These are phyloP conservation scores for Parsonsia alboflavescens DNA, from an alignment of 257 asterid genomes.

Conservation along the genomic window DNA sequence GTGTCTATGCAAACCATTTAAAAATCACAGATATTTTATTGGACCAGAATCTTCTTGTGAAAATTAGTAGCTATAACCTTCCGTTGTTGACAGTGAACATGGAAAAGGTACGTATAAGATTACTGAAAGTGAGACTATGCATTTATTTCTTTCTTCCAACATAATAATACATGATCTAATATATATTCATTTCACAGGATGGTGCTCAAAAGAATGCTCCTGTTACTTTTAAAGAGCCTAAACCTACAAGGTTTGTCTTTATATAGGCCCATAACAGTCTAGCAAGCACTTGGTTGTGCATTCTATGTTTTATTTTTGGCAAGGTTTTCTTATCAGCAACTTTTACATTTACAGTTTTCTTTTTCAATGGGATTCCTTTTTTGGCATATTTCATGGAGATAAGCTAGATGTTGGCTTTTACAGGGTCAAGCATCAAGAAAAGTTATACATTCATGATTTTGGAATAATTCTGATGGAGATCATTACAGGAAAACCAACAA, in stretches of 20 bases:
- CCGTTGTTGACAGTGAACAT: conserved; percentile 55
- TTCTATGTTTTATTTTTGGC: too few species aligned
- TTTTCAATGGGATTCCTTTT: background rate
- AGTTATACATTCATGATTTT: conserved; percentile 62
- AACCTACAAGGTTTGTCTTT: conserved; percentile 40
- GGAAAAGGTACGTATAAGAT: conserved; percentile 37
- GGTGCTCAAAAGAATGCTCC: conserved; percentile 21
- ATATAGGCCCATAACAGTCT: background rate
- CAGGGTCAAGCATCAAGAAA: conserved; percentile 62
- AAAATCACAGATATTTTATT: conserved; percentile 64
- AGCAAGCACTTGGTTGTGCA: background rate
- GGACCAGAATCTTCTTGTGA: conserved; percentile 68
- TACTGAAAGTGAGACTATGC: background rate
- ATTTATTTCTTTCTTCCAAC: background rate
- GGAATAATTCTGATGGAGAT: conserved; percentile 77
- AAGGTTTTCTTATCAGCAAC: too few species aligned
- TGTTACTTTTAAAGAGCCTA: conserved; percentile 38
- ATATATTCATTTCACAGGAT: conserved; percentile 40
- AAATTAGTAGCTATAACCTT: conserved; percentile 67
- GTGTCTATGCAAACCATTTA: conserved; percentile 53
- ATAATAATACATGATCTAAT: conserved; percentile 10
- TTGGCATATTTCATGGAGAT: background rate
- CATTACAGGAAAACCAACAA: conserved; percentile 52
- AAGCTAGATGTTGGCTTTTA: background rate
- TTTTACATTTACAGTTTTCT: too few species aligned